These are phyloP conservation scores for Rhododendron vialii DNA, from an alignment of 148 eudicot genomes.

Conservation along the genomic window DNA sequence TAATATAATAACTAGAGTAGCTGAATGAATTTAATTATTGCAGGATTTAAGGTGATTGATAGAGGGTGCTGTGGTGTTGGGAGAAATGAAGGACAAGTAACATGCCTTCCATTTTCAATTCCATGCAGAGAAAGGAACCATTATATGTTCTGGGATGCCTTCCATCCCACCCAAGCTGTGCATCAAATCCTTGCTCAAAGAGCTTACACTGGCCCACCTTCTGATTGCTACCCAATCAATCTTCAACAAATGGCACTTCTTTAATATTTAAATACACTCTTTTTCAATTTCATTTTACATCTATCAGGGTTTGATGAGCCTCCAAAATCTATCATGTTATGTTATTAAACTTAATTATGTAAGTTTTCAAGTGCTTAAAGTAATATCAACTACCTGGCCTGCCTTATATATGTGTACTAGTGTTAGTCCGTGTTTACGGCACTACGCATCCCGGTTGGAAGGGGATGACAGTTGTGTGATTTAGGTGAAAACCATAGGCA, in stretches of 20 bases:
- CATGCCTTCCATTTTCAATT: slow-evolving; percentile 64
- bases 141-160: slow-evolving; percentile 82
- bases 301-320: not conserved
- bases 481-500: too few species aligned
- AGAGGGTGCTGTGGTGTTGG: slow-evolving; percentile 78
- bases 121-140: slow-evolving; percentile 64
- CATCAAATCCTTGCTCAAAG: slow-evolving; percentile 45
- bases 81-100: slow-evolving; percentile 55
- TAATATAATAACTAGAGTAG: not conserved
- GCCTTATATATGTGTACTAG: too few species aligned
- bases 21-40: not conserved
- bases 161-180: slow-evolving; percentile 68
- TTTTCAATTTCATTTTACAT: not conserved
- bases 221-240: slow-evolving; percentile 49
- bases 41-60: slow-evolving; percentile 64
- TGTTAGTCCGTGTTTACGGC: too few species aligned
- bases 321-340: not conserved
- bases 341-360: too few species aligned
- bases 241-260: slow-evolving; percentile 40
- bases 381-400: not conserved
- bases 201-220: slow-evolving; percentile 52
- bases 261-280: not conserved
- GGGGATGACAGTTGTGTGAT: too few species aligned
- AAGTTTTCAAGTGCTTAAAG: not conserved
- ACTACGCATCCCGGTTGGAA: too few species aligned